phyloP scores from a whole-genome alignment of 139 green algal species.

The Nannochloris sp. region DNA sequence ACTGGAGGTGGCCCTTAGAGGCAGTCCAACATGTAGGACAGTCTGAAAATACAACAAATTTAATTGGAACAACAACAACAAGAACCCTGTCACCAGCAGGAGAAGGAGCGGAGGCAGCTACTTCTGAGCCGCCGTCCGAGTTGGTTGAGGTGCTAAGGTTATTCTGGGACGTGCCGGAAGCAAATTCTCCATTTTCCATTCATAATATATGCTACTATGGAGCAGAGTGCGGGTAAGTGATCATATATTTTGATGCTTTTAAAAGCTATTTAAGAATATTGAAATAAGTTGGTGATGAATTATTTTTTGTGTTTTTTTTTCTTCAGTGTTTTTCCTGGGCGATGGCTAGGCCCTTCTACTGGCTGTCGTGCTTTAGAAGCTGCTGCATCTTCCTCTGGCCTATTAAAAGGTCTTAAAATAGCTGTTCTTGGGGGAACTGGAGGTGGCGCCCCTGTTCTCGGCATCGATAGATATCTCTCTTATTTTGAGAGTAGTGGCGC shows the following conservation, averaged over 20 bases:
- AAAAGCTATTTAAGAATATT: background rate
- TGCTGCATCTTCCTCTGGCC: conserved; percentile 4
- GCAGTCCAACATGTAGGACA: too few relatives aligned
- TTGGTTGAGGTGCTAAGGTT: conserved; percentile 37
- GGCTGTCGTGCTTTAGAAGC: conserved; percentile 68
- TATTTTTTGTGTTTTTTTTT: background rate
- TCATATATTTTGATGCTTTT: background rate
- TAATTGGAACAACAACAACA: too few relatives aligned
- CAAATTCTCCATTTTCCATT: conserved; percentile 54
- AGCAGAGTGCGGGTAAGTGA: conserved; percentile 42
- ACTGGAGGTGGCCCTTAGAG: conserved; percentile 22
- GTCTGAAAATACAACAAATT: too few relatives aligned
- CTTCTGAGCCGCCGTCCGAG: conserved; percentile 11
- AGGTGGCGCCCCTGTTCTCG: conserved; percentile 64
- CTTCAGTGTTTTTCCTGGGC: conserved; percentile 64
- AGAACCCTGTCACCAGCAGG: too few relatives aligned
- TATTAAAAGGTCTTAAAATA: conserved; percentile 30
- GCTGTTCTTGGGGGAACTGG: conserved; percentile 58
- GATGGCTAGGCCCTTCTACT: conserved; percentile 83
- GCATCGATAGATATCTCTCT: conserved; percentile 14
- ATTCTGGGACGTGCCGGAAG: conserved; percentile 41
- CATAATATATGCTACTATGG: conserved; percentile 71
- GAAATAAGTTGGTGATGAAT: background rate
- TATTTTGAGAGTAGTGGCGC: background rate
- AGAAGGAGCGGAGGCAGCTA: too few relatives aligned